Evolutionary conservation across 257 asterid species (phyloP), one percentile per base, ranked within the genome.

Genomic region (Solanum corneliomulleri): DNA sequence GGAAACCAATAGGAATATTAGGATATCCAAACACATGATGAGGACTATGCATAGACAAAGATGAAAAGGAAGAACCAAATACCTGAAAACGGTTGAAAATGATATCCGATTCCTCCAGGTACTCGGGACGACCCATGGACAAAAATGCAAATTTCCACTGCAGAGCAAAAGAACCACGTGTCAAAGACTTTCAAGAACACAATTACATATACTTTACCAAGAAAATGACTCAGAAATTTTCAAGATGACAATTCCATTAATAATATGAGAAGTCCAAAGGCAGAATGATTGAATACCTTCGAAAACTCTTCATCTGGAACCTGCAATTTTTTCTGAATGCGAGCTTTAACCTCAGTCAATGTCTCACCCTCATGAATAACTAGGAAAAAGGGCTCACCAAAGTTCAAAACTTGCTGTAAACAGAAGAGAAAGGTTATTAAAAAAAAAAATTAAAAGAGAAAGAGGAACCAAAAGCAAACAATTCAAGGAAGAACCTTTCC

Each of bases 101-200:
- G 33, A 93, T 66, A 87, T 93, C 98, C 4, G 93, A 87, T 84
- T 93, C 98, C 88, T 89, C 88, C 82, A 92, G 96, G 89, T 94
- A 93, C 71, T 92, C 96, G 0, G 95, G 96, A 77, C 92, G 95
- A 85, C 96, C 94, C 95, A 92, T 81, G 81, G 93, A 92, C 82
- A 92, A 85, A 88, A 93, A 91, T 37, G 96, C 98, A 86, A 94
- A 92, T 87, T 91, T 94, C 98, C 96, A 94, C 98, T 93, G 90
- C 23, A 80, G 60, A 87, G 64, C 82, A 86, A 25, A 58, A 86
- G 71, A 47, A 31, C 10, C 87, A 45, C 82, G 12, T 21, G 49
- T 69, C 42, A 31, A 31, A 47, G 20, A 47, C 35, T 42, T 70
- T 27, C 42, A 70, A 45, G 52, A 84, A 83, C 31, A 88, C 35